Base-by-base conservation (phyloP, 2,329 filamentous ascomycete species). In the Claviceps pusilla region DNA sequence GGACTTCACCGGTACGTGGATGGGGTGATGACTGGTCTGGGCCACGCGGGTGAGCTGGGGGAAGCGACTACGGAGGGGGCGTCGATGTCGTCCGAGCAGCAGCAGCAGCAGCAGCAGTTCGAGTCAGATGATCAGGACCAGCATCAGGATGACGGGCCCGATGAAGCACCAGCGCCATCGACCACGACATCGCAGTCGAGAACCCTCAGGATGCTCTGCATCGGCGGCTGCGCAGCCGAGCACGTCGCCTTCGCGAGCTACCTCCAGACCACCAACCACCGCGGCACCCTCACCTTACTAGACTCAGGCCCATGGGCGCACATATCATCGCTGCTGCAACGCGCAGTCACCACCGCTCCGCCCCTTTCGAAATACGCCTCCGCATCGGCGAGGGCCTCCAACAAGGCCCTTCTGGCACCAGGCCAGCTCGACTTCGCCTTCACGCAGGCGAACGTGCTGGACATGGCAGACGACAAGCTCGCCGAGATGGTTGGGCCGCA, bases 251-350 rank as follows among this genome's bases (percentile, higher is more conserved):
- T 80, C 48, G 76, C 70, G 0, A 69, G 72, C 7, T 71, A 73
- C 59, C 61, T 79, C 29, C 61, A 65, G 28, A 56, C 62, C 11
- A 59, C 57, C 2, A 48, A 58, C 4, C 55, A 61, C 6, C 33
- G 48, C 0, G 70, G 69, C 24, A 57, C 69, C 37, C 69, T 93
- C 11, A 77, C 75, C 6, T 80, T 89, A n/a, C 70, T 96, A 50
- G 91, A 97, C 69, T 82, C 87, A 19, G 93, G 85, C 3, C 80
- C 86, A 35, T 97, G 93, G 91, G 72, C 71, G 0, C 59, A 68
- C 2, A 80, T 90, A 11, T 72, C 86, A 6, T 61, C 71, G 0
- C 75, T 76, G 12, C 74, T 97, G 5, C 71, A 78, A 10, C 60
- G 68, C 1, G 71, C 74, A 9, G 72, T 90, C 48, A 80, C 73